Evolutionary conservation across 2,329 filamentous ascomycete genomes (phyloP), one percentile per base, ranked within the genome.

Genomic region (Cladosporium sp.): DNA sequence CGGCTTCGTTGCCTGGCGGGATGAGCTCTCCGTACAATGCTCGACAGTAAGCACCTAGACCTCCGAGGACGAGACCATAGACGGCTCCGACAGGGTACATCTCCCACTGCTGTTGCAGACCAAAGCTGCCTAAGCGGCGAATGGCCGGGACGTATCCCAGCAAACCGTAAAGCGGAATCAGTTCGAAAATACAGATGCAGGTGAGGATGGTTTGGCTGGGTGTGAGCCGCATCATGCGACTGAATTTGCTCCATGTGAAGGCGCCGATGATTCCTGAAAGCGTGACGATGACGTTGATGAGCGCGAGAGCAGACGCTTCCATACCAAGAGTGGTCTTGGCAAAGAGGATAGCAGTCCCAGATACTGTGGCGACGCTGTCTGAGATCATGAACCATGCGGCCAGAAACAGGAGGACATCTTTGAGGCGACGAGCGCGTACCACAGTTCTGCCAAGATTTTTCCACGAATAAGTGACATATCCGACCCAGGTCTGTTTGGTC

Each of bases 281-380:
- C 14, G 94, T 98, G 40, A 91, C 91, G 70, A 97, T 93, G 63
- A 98, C 92, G 73, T 93, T 97, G 77, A 99, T 97, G 76, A 98
- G 84, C 6, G 92, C 95, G 28, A 99, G 80, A 2, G 91, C 91
- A 78, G 92, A 92, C 0, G 93, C 89, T 66, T 89, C 85, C 95
- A 99, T 99, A 69, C 91, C 87, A 11, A 99, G 83, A 69, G 93
- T 88, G 0, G 94, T 98, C 80, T 98, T 98, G 49, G 94, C 95
- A 76, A 97, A 99, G 11, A 99, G 84, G 31, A 98, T 93, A 0
- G 95, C 95, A 0, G 95, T 98, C 16, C 93, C 94, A 37, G 91
- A 95, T 0, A 96, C 94, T 0, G 95, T 98, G 8, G 95, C 95
- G 69, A 98, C 93, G 50, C 91, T 93, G 73, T 99, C 95, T 7